Percentiles rank a stretch among this genome's conserved stretches.
These are phyloP conservation scores for Cydonia oblonga DNA, from an alignment of 331 rosid genomes.

Conservation along the genomic window DNA sequence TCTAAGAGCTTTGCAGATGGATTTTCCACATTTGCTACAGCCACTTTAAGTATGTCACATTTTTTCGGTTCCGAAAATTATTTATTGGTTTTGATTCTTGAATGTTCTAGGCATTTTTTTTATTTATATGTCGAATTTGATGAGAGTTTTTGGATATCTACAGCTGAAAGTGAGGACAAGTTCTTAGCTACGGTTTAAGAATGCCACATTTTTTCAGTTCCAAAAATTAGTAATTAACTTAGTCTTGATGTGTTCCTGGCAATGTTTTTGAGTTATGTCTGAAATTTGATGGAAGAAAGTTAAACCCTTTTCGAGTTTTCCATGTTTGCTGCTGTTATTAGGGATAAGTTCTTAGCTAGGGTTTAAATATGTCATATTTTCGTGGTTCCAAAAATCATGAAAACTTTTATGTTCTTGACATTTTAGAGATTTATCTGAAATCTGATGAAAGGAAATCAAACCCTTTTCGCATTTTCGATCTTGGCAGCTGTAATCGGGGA, in stretches of 20 bases:
- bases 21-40: slow-evolving; percentile 3
- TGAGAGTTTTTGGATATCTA: background rate
- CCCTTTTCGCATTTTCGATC: background rate
- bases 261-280: too few species aligned
- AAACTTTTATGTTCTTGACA: background rate
- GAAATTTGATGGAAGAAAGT: background rate
- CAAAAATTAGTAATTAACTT: too few species aligned
- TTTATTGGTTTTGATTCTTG: background rate
- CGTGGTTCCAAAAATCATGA: background rate
- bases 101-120: background rate
- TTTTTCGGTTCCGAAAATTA: background rate
- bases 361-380: background rate
- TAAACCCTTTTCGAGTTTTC: too few species aligned
- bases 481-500: background rate
- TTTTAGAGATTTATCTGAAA: background rate
- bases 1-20: background rate
- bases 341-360: background rate
- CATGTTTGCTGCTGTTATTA: background rate
- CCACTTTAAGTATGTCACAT: slow-evolving; percentile 7
- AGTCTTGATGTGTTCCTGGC: too few species aligned
- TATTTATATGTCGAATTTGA: background rate
- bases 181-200: too few species aligned
- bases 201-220: too few species aligned
- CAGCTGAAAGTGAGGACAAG: too few species aligned
- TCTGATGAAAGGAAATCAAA: background rate